phyloP scores from a whole-genome alignment of 441 rosid species.

The Theobroma grandiflorum region DNA sequence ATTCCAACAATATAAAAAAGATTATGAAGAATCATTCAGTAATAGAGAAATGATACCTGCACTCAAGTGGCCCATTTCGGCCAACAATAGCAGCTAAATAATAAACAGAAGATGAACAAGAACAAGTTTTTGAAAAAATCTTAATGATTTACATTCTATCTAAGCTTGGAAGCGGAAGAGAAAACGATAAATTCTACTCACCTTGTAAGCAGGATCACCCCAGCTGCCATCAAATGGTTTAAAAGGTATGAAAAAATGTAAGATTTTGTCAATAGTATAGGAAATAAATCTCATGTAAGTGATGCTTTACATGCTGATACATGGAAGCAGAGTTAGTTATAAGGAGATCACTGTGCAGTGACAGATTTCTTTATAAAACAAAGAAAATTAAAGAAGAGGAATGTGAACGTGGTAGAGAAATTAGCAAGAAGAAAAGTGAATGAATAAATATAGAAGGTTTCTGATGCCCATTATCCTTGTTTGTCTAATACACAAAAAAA shows the following conservation, averaged over 20 bases:
- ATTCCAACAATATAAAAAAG: conserved; percentile 51
- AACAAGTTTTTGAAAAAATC: background rate
- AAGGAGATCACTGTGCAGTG: background rate
- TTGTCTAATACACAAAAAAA: too few species aligned
- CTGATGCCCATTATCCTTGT: too few species aligned
- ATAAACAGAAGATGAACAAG: background rate
- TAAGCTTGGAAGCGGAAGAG: background rate
- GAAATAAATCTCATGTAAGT: background rate
- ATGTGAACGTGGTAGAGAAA: background rate
- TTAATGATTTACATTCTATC: background rate
- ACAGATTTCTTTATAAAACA: background rate
- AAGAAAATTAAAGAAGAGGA: background rate
- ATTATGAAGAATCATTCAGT: background rate
- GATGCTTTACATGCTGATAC: background rate
- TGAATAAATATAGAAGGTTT: too few species aligned
- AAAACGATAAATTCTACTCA: conserved; percentile 43
- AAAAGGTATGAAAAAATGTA: conserved; percentile 54
- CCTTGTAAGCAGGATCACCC: conserved; percentile 78
- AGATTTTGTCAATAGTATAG: background rate
- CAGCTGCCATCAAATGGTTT: conserved; percentile 89
- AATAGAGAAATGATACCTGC: background rate
- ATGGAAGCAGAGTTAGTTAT: too few species aligned
- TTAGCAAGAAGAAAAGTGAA: too few species aligned
- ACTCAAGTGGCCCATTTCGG: too few species aligned
- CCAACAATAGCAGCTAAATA: too few species aligned